A percentile compares a stretch with the other conserved stretches of the same genome.
These are phyloP conservation scores for Myriosclerotinia duriaeana DNA, from an alignment of 2,329 filamentous ascomycete species.

Conservation along the genomic window DNA sequence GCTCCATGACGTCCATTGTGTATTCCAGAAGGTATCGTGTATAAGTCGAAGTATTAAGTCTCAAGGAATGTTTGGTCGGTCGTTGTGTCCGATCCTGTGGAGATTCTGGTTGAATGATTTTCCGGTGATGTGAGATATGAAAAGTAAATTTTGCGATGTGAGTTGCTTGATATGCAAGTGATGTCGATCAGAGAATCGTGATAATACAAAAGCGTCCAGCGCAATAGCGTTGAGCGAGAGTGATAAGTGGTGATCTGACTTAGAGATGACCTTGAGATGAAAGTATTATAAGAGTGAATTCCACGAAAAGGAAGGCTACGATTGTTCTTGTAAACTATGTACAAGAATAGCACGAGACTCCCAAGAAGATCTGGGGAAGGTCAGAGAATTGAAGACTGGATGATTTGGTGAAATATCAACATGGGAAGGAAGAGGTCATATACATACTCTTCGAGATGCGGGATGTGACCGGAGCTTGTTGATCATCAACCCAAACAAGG, in stretches of 20 bases:
- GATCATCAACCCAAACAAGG: constrained; percentile 30
- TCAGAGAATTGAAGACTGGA: constrained; percentile 32
- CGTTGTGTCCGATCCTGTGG: not conserved
- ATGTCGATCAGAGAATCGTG: constrained; percentile 10
- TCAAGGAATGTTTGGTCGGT: not conserved
- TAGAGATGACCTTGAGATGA: constrained; percentile 16
- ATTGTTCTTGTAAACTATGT: constrained; percentile 1
- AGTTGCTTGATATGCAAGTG: not conserved
- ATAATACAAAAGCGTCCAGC: constrained; percentile 33
- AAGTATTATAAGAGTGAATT: constrained; percentile 16
- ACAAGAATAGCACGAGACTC: constrained; percentile 7
- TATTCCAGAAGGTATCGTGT: not conserved
- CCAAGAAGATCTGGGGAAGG: constrained; percentile 32
- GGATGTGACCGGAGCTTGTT: constrained; percentile 29
- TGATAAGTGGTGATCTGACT: constrained; percentile 20
- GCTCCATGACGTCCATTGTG: constrained; percentile 62
- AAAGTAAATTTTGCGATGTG: not conserved
- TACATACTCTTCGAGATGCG: constrained; percentile 37
- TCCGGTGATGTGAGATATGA: not conserved
- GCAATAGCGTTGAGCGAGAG: constrained; percentile 30
- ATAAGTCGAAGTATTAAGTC: constrained; percentile 16
- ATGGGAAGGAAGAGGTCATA: constrained; percentile 32
- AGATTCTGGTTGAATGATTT: not conserved
- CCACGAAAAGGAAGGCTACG: constrained; percentile 6
- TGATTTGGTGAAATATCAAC: constrained; percentile 21